These are phyloP conservation scores for Haberlea rhodopensis DNA, from an alignment of 257 asterid species.

Conservation along the genomic window DNA sequence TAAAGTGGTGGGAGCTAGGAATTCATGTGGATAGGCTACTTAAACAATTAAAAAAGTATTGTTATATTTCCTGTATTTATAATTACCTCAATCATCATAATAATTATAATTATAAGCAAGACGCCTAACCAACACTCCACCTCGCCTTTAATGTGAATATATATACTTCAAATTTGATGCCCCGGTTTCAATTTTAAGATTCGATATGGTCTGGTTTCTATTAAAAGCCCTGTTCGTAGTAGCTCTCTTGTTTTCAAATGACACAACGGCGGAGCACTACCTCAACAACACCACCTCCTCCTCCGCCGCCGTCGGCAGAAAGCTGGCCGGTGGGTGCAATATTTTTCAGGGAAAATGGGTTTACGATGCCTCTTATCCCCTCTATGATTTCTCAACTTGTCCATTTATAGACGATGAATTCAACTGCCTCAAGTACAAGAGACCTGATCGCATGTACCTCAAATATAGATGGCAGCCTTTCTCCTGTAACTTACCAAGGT, in stretches of 20 bases:
- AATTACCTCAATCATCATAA: too few species aligned
- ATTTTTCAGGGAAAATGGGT: constrained; percentile 82
- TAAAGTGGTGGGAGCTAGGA: too few species aligned
- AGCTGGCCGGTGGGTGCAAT: constrained; percentile 51
- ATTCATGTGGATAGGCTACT: too few species aligned
- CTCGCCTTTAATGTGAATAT: background rate
- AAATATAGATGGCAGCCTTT: constrained; percentile 93
- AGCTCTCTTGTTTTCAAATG: constrained; percentile 30
- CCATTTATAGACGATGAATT: constrained; percentile 86
- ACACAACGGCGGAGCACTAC: constrained; percentile 35
- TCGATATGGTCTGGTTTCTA: constrained; percentile 33
- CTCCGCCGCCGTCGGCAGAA: constrained; percentile 31
- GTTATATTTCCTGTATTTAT: too few species aligned
- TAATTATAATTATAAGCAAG: too few species aligned
- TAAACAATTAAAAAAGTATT: too few species aligned
- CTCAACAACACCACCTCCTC: constrained; percentile 30
- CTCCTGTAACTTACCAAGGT: constrained; percentile 76
- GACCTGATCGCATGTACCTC: constrained; percentile 74
- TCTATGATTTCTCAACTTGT: constrained; percentile 65
- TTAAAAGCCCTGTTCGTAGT: constrained; percentile 38
- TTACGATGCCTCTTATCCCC: constrained; percentile 77
- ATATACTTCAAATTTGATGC: background rate
- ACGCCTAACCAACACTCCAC: background rate
- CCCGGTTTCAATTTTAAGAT: constrained; percentile 14
- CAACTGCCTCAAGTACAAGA: constrained; percentile 67